A percentile compares a stretch with the other conserved stretches of the same genome.
phyloP scores from a whole-genome alignment of 768 basidiomycete genomes.

The Atractiella rhizophila region DNA sequence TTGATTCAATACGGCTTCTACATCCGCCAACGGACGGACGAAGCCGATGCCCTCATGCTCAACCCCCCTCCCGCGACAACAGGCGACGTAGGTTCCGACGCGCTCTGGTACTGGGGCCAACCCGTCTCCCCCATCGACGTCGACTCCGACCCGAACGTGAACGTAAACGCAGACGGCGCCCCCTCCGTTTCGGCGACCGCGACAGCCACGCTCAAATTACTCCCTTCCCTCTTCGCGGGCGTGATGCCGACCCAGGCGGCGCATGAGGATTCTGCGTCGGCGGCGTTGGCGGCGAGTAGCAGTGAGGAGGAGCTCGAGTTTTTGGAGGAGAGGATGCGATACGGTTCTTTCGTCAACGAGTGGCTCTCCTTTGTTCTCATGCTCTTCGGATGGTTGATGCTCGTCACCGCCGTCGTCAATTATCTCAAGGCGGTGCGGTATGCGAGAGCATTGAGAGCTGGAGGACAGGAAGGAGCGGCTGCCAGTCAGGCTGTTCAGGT shows the following conservation, averaged over 20 bases:
- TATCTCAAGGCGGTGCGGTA: conserved; percentile 21
- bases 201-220: background rate
- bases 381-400: conserved; percentile 78
- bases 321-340: conserved; percentile 13
- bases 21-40: conserved; percentile 10
- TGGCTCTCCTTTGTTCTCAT: conserved; percentile 83
- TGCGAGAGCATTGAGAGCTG: too few species aligned
- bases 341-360: conserved; percentile 32
- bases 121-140: background rate
- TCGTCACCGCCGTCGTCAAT: conserved; percentile 55
- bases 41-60: background rate
- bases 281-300: conserved; percentile 12
- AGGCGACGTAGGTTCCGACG: conserved; percentile 7
- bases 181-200: background rate
- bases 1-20: conserved; percentile 60
- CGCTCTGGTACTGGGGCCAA: background rate
- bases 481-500: too few species aligned
- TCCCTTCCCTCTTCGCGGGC: conserved; percentile 1
- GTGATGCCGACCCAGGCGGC: conserved; percentile 8
- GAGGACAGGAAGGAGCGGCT: too few species aligned
- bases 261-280: background rate
- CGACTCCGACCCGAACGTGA: background rate
- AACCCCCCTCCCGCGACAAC: conserved; percentile 4
- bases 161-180: background rate
- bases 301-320: conserved; percentile 16